Conservation (phyloP, 495 filamentous ascomycete genomes). For the Symbiotaphrina buchneri region DNA sequence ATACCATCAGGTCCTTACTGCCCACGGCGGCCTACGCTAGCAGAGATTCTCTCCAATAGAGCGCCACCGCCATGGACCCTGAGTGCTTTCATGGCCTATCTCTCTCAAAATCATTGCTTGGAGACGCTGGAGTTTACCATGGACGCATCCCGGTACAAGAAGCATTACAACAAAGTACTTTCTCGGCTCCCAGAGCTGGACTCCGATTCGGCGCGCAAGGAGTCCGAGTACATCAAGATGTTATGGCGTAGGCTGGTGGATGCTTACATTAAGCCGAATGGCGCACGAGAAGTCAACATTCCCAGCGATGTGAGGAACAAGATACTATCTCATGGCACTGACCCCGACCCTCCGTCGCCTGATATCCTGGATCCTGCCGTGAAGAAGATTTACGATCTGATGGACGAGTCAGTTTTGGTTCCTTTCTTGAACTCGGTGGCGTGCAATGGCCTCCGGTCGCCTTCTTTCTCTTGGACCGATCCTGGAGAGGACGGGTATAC, state of each 20-base stretch:
- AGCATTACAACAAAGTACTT: slow-evolving; percentile 40
- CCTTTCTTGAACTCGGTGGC: slow-evolving; percentile 40
- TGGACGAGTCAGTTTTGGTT: slow-evolving; percentile 86
- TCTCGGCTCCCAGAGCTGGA: slow-evolving; percentile 5
- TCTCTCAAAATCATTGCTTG: slow-evolving; percentile 93
- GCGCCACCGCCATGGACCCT: slow-evolving; percentile 84
- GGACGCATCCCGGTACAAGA: slow-evolving; percentile 77
- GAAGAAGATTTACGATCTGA: slow-evolving; percentile 75
- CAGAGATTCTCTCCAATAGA: slow-evolving; percentile 71
- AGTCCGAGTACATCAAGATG: slow-evolving; percentile 44
- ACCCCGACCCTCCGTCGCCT: slow-evolving; percentile 47
- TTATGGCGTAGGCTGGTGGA: slow-evolving; percentile 43
- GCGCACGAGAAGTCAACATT: slow-evolving; percentile 81
- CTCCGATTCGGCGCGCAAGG: slow-evolving; percentile 17
- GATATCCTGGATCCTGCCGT: slow-evolving; percentile 73
- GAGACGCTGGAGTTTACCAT: slow-evolving; percentile 96
- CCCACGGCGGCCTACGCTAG: slow-evolving; percentile 56
- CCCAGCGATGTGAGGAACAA: slow-evolving; percentile 66
- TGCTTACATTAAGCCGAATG: slow-evolving; percentile 59
- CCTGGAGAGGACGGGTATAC: slow-evolving; percentile 13
- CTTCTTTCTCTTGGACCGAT: slow-evolving; percentile 8
- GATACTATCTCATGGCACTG: slow-evolving; percentile 40
- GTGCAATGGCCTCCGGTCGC: slow-evolving; percentile 12
- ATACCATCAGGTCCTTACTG: slow-evolving; percentile 40
- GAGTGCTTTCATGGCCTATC: slow-evolving; percentile 85